Evolutionary conservation across 2,329 filamentous ascomycete genomes (phyloP).

Genomic region (Xylaria digitata): DNA sequence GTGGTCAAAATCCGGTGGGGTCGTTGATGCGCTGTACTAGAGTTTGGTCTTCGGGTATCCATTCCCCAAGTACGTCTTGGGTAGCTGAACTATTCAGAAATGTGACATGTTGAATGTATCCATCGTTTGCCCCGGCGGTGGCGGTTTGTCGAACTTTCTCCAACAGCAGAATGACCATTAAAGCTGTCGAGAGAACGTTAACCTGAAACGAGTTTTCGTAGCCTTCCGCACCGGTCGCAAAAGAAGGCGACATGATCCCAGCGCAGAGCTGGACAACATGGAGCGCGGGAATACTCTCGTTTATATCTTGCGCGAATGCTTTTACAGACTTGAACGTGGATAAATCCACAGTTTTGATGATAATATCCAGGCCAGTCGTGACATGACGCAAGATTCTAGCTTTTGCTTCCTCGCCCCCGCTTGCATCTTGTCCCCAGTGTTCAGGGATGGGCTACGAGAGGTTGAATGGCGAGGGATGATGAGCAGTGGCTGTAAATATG

Average conservation of each 20-base stretch:
- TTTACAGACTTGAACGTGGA: constrained; percentile 55
- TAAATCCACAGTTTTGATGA: constrained; percentile 52
- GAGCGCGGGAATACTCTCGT: constrained; percentile 52
- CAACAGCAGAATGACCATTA: constrained; percentile 64
- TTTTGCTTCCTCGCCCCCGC: too few species aligned
- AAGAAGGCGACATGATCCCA: constrained; percentile 18
- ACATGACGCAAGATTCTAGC: too few species aligned
- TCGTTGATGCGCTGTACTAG: constrained; percentile 38
- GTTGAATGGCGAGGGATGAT: too few species aligned
- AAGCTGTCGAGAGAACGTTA: constrained; percentile 66
- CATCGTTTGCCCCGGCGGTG: constrained; percentile 32
- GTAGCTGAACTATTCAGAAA: constrained; percentile 51
- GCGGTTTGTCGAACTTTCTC: constrained; percentile 56
- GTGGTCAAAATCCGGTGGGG: constrained; percentile 35
- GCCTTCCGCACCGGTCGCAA: constrained; percentile 51
- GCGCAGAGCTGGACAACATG: constrained; percentile 54
- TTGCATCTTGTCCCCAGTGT: too few species aligned
- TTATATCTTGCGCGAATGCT: constrained; percentile 53
- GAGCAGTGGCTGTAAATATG: too few species aligned
- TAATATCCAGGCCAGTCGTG: too few species aligned
- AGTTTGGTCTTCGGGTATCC: constrained; percentile 33
- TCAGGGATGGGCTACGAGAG: too few species aligned
- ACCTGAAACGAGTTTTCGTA: constrained; percentile 66
- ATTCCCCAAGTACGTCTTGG: constrained; percentile 37
- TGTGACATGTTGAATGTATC: constrained; percentile 53